Conservation (phyloP, 208 protist genomes). For the Blastocrithidia nonstop region DNA sequence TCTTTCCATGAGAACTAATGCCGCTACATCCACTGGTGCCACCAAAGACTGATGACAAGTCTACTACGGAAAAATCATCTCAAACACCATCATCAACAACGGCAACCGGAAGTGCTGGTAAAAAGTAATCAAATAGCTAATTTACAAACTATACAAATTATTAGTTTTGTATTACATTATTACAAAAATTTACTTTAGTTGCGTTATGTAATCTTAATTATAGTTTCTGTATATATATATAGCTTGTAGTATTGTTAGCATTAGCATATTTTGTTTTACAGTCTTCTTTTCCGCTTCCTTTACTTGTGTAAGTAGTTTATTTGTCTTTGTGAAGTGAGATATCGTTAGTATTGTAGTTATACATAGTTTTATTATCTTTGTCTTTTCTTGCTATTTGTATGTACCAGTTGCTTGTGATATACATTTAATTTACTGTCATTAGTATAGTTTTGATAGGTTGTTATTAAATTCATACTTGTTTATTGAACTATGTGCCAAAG, state of each 20-base stretch:
- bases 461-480: not conserved
- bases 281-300: not conserved
- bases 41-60: conserved; percentile 18
- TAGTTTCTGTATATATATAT: no score
- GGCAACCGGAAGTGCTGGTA: not conserved
- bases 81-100: not conserved
- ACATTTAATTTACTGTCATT: not conserved
- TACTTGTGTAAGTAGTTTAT: not conserved
- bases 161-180: not conserved
- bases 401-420: no score
- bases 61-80: not conserved
- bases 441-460: not conserved
- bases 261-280: not conserved
- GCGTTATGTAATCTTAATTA: no score
- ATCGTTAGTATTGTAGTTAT: not conserved
- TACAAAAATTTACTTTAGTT: not conserved
- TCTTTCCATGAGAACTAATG: conserved; percentile 23
- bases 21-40: conserved; percentile 6
- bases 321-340: not conserved
- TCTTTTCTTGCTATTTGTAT: conserved; percentile 1
- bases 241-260: not conserved
- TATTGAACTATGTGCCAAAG: not conserved
- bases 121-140: not conserved
- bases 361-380: not conserved
- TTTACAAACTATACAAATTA: not conserved